A percentile compares a stretch with the other conserved stretches of the same genome.
Evolutionary conservation across 140 eudicot species (phyloP).

Genomic region (Cichorium intybus): DNA sequence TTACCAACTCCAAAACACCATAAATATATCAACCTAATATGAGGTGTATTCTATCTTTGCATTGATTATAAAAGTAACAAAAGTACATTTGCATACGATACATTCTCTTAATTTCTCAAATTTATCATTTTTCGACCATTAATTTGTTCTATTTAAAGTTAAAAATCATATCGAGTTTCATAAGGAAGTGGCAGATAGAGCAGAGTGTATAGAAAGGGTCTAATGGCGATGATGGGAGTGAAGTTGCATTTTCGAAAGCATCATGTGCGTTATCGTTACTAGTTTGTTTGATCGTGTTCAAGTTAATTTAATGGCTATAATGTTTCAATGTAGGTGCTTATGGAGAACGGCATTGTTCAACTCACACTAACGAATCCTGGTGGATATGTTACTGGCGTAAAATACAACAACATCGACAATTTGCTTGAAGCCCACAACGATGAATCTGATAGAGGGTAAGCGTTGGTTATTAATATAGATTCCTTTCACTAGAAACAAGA

Average conservation of each 20-base stretch:
- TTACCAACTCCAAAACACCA: neutral
- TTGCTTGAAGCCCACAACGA: constrained; percentile 47
- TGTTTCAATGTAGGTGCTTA: constrained; percentile 43
- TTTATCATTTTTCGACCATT: neutral
- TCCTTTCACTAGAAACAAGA: neutral
- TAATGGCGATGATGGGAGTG: neutral
- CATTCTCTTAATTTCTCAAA: neutral
- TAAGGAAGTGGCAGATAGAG: neutral
- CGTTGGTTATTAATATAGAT: neutral
- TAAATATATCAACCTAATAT: neutral
- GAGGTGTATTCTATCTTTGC: neutral
- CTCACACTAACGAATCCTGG: constrained; percentile 56
- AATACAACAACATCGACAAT: constrained; percentile 56
- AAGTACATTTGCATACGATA: neutral
- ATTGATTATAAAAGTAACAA: too few relatives aligned
- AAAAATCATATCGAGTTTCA: too few relatives aligned
- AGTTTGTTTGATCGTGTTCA: neutral
- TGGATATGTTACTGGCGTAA: constrained; percentile 47
- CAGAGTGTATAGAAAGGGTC: neutral
- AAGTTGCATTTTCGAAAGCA: constrained; percentile 10
- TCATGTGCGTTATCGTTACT: neutral
- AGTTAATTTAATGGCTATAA: neutral
- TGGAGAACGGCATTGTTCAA: constrained; percentile 66
- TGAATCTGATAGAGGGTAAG: constrained; percentile 61
- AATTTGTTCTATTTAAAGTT: neutral